phyloP scores from a whole-genome alignment of 495 filamentous ascomycete species.

The Bryoglossum gracile region DNA sequence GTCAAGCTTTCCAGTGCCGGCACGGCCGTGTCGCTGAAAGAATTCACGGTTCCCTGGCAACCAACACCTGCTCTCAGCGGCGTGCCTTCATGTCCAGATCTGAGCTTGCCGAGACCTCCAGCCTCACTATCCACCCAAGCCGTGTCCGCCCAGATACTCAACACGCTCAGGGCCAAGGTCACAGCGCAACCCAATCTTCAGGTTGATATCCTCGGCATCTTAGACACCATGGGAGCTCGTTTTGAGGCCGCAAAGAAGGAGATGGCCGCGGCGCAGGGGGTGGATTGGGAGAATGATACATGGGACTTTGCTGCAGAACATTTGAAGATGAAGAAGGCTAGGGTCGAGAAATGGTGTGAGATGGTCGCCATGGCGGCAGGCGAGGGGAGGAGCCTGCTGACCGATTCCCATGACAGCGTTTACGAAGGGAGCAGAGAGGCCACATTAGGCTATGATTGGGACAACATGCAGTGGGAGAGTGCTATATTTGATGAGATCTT shows the following conservation, averaged over 20 bases:
- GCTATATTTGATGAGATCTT: no score
- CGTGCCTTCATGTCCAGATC: no score
- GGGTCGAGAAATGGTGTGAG: constrained; percentile 17
- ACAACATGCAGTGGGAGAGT: no score
- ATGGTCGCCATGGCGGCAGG: constrained; percentile 7
- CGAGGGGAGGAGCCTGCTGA: constrained; percentile 7
- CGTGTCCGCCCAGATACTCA: no score
- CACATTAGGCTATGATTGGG: no score
- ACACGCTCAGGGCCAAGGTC: constrained; percentile 7
- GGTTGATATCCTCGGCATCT: constrained; percentile 23
- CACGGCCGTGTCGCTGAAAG: background rate
- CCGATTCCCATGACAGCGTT: constrained; percentile 6
- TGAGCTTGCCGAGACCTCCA: background rate
- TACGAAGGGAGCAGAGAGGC: constrained; percentile 4
- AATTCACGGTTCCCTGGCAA: background rate
- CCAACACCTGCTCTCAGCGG: background rate
- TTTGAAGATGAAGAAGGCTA: constrained; percentile 24
- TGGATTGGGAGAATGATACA: constrained; percentile 24
- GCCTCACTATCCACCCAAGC: no score
- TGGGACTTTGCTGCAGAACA: constrained; percentile 26
- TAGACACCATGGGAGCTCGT: constrained; percentile 22
- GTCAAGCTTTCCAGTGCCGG: no score
- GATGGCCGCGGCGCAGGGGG: constrained; percentile 24
- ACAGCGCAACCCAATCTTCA: constrained; percentile 3
- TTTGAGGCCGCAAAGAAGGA: constrained; percentile 26